Percentiles rank a stretch among this genome's conserved stretches.
These are phyloP conservation scores for Suhomyces coccinellae DNA, from an alignment of 1,139 yeast species.

Conservation along the genomic window DNA sequence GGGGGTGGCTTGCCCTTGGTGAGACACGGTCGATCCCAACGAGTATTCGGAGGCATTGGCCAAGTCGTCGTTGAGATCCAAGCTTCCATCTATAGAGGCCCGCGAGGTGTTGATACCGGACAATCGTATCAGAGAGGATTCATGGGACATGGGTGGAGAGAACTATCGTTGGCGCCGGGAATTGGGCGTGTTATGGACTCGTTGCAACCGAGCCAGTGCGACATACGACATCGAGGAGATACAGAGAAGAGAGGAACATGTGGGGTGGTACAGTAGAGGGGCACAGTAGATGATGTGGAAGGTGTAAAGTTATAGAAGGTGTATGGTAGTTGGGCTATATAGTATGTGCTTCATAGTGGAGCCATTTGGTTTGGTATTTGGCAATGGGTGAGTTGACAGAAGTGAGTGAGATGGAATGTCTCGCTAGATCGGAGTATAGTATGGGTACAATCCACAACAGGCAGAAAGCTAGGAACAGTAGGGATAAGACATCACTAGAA, in stretches of 20 bases:
- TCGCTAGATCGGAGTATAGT: too few species aligned
- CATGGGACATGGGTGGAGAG: constrained; percentile 11
- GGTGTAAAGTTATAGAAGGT: too few species aligned
- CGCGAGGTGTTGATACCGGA: constrained; percentile 14
- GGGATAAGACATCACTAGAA: too few species aligned
- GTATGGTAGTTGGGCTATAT: too few species aligned
- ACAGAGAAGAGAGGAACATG: neutral
- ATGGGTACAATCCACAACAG: too few species aligned
- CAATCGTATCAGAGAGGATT: constrained; percentile 5
- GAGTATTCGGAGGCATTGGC: constrained; percentile 32
- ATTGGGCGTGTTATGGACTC: neutral
- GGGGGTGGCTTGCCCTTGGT: constrained; percentile 14
- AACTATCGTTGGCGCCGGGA: neutral
- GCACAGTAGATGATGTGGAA: too few species aligned
- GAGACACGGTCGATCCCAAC: constrained; percentile 18
- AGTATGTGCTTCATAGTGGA: too few species aligned
- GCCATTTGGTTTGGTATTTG: too few species aligned
- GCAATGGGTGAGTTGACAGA: too few species aligned
- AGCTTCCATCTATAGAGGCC: constrained; percentile 33
- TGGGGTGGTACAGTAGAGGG: too few species aligned
- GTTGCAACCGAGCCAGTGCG: constrained; percentile 4
- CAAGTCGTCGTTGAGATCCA: constrained; percentile 42
- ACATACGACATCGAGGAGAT: constrained; percentile 3
- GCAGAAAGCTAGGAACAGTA: too few species aligned
- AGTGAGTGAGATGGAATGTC: too few species aligned